These are phyloP conservation scores for Thuidium tamariscinum DNA, from an alignment of 225 moss, liverwort and hornwort species.

Conservation along the genomic window DNA sequence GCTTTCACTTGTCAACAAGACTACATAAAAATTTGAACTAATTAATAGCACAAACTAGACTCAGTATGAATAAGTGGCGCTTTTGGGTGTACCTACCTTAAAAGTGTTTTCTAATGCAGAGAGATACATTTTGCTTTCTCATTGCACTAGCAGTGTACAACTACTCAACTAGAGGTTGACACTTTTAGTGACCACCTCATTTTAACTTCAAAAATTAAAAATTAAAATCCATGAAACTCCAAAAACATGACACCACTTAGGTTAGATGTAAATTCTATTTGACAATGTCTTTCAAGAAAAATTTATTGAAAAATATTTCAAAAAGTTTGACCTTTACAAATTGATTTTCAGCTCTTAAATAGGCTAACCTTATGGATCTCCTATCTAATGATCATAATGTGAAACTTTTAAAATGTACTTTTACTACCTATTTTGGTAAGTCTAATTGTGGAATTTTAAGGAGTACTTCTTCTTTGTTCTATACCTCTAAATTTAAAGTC, in stretches of 20 bases:
- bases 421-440: neutral
- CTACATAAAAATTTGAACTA: too few relatives aligned
- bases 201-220: neutral
- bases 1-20: too few relatives aligned
- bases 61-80: too few relatives aligned
- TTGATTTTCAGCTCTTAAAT: neutral
- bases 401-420: neutral
- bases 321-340: neutral
- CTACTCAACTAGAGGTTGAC: fast-evolving
- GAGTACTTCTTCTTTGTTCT: neutral
- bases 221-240: neutral
- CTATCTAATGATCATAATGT: neutral
- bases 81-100: too few relatives aligned
- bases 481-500: fast-evolving
- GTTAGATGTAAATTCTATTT: too few relatives aligned
- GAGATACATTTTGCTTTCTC: neutral
- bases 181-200: fast-evolving
- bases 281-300: fast-evolving
- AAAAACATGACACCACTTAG: neutral
- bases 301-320: neutral
- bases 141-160: neutral
- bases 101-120: neutral
- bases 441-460: neutral
- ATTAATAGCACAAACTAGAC: too few relatives aligned
- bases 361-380: fast-evolving